These are phyloP conservation scores for Lentinula aciculospora DNA, from an alignment of 768 basidiomycete genomes.

Conservation along the genomic window DNA sequence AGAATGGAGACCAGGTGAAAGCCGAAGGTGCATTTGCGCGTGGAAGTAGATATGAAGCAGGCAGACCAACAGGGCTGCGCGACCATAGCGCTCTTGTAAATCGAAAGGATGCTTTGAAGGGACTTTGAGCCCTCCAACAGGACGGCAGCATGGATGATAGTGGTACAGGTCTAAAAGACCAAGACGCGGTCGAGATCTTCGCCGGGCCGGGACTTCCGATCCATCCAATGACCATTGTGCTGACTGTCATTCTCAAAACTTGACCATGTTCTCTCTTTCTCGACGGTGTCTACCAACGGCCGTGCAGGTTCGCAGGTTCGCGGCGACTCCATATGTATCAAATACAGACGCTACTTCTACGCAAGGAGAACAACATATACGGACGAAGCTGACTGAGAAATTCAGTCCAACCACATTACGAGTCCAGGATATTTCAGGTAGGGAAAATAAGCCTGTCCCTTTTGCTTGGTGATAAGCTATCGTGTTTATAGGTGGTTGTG, in stretches of 20 bases:
- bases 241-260: constrained; percentile 1
- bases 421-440: constrained; percentile 95
- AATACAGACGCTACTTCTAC: constrained; percentile 9
- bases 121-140: constrained; percentile 3
- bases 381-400: constrained; percentile 61
- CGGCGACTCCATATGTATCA: constrained; percentile 12
- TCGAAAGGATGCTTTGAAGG: background rate
- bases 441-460: constrained; percentile 16
- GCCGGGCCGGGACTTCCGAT: background rate
- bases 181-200: background rate
- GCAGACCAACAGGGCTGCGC: background rate
- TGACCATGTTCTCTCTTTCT: constrained; percentile 25
- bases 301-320: constrained; percentile 21
- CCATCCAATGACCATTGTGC: constrained; percentile 3
- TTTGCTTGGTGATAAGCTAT: constrained; percentile 4
- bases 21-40: background rate
- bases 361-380: constrained; percentile 68
- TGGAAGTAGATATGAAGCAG: background rate
- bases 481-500: constrained; percentile 74
- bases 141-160: constrained; percentile 8
- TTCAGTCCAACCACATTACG: constrained; percentile 78
- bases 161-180: background rate
- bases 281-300: constrained; percentile 27
- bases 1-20: background rate
- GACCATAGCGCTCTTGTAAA: background rate